These are phyloP conservation scores for Herpetospermum pedunculosum DNA, from an alignment of 306 rosid species.

Conservation along the genomic window DNA sequence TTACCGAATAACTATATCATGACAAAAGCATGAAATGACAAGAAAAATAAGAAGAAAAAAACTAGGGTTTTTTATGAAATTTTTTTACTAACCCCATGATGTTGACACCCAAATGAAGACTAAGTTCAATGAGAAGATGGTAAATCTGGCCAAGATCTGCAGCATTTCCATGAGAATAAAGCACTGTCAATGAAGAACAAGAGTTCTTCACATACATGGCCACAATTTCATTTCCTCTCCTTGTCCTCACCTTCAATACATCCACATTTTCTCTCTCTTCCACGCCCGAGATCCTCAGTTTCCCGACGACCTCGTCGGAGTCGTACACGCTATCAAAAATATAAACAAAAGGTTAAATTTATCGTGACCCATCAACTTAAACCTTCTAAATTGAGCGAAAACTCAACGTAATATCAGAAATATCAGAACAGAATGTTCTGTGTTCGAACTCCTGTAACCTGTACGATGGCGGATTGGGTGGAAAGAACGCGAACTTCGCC, in stretches of 20 bases:
- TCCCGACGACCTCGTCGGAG: slow-evolving; percentile 27
- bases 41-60: not conserved
- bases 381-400: too few species aligned
- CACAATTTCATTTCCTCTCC: slow-evolving; percentile 50
- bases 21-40: not conserved
- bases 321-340: not conserved
- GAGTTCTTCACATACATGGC: slow-evolving; percentile 44
- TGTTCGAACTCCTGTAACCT: not conserved
- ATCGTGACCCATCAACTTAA: too few species aligned
- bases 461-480: slow-evolving; percentile 52
- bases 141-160: slow-evolving; percentile 66
- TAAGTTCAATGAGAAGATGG: slow-evolving; percentile 45
- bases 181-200: slow-evolving; percentile 44
- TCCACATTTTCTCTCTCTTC: slow-evolving; percentile 48
- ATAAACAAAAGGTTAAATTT: too few species aligned
- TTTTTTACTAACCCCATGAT: slow-evolving; percentile 51
- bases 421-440: not conserved
- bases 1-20: not conserved
- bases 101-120: slow-evolving; percentile 52
- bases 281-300: slow-evolving; percentile 37
- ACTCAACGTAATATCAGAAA: too few species aligned
- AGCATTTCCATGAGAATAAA: slow-evolving; percentile 72
- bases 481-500: slow-evolving; percentile 53
- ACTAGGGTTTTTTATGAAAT: not conserved
- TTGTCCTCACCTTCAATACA: slow-evolving; percentile 38